Percentiles rank a stretch among this genome's conserved stretches.
Conservation (phyloP, 805 yeast species). For the Saccharomycopsis fibuligera region DNA sequence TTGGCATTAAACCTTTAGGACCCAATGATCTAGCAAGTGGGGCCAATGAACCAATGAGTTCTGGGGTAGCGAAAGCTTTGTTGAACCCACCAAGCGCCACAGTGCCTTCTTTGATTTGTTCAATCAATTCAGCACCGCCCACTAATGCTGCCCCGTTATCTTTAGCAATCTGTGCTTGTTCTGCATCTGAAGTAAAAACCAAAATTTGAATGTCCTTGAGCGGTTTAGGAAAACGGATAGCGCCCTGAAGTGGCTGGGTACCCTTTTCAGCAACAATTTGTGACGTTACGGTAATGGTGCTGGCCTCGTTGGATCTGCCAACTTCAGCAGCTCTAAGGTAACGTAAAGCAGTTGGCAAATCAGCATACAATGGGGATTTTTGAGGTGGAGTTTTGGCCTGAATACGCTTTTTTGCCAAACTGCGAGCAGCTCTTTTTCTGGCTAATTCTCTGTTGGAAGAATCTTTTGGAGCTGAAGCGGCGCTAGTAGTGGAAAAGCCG, state of each 20-base stretch:
- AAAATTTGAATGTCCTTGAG: slow-evolving; percentile 57
- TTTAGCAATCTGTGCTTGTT: slow-evolving; percentile 45
- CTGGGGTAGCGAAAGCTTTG: slow-evolving; percentile 81
- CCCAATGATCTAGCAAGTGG: slow-evolving; percentile 78
- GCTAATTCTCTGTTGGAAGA: slow-evolving; percentile 28
- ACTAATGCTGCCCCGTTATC: slow-evolving; percentile 55
- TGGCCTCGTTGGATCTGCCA: slow-evolving; percentile 68
- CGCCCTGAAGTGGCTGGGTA: slow-evolving; percentile 66
- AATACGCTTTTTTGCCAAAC: slow-evolving; percentile 26
- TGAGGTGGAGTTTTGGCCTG: slow-evolving; percentile 38
- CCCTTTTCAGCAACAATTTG: slow-evolving; percentile 70
- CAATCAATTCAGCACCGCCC: slow-evolving; percentile 70
- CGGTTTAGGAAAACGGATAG: slow-evolving; percentile 66
- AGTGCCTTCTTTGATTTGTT: slow-evolving; percentile 49
- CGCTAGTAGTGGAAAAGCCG: slow-evolving; percentile 5
- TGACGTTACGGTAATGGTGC: slow-evolving; percentile 63
- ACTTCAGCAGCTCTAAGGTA: slow-evolving; percentile 86
- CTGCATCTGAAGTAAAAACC: slow-evolving; percentile 59
- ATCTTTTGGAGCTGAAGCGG: neutral
- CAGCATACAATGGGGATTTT: slow-evolving; percentile 60
- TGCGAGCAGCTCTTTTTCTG: slow-evolving; percentile 29
- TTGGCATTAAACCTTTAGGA: slow-evolving; percentile 86
- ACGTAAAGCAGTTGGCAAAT: slow-evolving; percentile 63
- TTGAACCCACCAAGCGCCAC: slow-evolving; percentile 50
- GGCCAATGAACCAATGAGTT: slow-evolving; percentile 53